Base-by-base conservation (phyloP, 345 rosid species). In the Populus euphratica region DNA sequence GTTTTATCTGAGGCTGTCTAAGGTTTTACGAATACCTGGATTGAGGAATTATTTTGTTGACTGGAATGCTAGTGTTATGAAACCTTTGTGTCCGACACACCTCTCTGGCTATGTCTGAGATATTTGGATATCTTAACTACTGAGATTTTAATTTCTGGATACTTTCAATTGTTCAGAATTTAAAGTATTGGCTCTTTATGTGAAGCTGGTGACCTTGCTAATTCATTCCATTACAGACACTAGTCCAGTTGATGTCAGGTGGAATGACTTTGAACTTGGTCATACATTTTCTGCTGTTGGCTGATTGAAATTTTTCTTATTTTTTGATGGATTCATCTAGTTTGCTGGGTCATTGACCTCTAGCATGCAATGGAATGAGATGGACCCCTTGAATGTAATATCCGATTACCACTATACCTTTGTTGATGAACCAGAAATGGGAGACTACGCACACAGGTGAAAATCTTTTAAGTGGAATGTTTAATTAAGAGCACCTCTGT, bases 1-100 rank as follows among this genome's bases (percentile, higher is more conserved):
- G 41, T 63, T 25, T 49, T 65, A 18, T 56, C 65, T 20, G 72
- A 70, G 77, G 62, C 65, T 71, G 21, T 74, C 63, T 18, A 76
- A 10, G 50, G 54, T 50, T 39, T 64, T 36, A 49, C 49, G 65
- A 20, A 52, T 67, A 9, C 33, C 66, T 72, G 52, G 70, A 52
- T 68, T 68, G 52, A 69, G 72, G 69, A 52, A 33, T 49, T 62
- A 25, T 29, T 69, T 25, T 23, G 25, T 8, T 66, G 49, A 36
- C 14, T 52, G 17, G 61, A 66, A 64, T 41, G 29, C 35, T 72
- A 13, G 10, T 69, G n/a, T 52, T 69, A 41, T 68, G 83, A 31
- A 73, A 66, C 38, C 41, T 47, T 47, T 8, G 36, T 75, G 14
- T 10, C 64, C 29, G 5, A 25, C 14, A 23, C 29, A n/a, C 63